Conservation (phyloP, 805 yeast species). For the Candida odintsovae region DNA sequence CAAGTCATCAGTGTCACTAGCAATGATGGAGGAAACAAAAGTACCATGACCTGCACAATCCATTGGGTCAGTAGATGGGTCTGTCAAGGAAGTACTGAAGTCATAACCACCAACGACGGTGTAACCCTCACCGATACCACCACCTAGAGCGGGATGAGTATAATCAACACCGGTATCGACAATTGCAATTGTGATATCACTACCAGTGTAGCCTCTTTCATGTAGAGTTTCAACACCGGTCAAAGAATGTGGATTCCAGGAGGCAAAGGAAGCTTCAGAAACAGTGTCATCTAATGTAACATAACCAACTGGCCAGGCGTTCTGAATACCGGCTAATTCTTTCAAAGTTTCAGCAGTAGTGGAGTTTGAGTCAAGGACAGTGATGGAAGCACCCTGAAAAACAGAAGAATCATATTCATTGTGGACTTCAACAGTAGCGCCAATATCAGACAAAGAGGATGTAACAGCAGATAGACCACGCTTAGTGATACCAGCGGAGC, state of each 20-base stretch:
- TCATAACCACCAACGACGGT: constrained; percentile 13
- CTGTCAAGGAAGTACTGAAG: constrained; percentile 3
- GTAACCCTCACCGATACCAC: constrained; percentile 8
- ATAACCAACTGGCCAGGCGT: neutral
- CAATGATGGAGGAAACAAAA: constrained; percentile 13
- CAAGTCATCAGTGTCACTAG: constrained; percentile 3
- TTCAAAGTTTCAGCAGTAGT: neutral
- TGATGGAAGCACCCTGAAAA: constrained; percentile 1
- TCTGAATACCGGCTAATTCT: neutral
- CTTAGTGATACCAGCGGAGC: constrained; percentile 1
- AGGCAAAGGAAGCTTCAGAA: neutral
- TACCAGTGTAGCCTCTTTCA: constrained; percentile 4
- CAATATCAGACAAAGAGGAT: neutral
- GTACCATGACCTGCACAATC: constrained; percentile 18
- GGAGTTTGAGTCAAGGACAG: neutral
- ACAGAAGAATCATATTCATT: neutral
- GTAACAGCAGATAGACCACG: neutral
- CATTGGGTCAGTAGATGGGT: constrained; percentile 10
- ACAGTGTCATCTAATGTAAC: neutral
- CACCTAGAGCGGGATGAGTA: constrained; percentile 6
- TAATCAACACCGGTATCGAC: constrained; percentile 10
- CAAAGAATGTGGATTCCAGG: constrained; percentile 7
- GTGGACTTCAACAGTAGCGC: neutral
- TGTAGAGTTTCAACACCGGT: constrained; percentile 6
- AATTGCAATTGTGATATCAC: constrained; percentile 6